Evolutionary conservation across 192 early-diverging fungal species (phyloP).

Genomic region (Podila epicladia): DNA sequence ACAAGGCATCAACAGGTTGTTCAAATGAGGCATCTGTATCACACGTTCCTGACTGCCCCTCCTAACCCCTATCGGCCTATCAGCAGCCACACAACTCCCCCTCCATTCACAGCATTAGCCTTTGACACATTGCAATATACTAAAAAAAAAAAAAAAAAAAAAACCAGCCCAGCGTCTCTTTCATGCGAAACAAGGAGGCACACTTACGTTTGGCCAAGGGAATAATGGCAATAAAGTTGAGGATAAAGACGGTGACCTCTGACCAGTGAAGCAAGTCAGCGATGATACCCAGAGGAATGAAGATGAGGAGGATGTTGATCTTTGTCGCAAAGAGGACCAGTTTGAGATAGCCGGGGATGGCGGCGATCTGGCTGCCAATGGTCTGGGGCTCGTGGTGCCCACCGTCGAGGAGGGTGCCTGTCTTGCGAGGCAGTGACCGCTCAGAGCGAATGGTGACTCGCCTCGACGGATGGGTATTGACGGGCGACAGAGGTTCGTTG

Average conservation of each 20-base stretch:
- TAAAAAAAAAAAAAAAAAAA: background rate
- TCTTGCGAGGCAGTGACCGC: constrained; percentile 19
- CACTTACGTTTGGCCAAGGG: constrained; percentile 73
- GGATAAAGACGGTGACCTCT: constrained; percentile 72
- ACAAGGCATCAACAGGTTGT: background rate
- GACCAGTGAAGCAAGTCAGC: constrained; percentile 72
- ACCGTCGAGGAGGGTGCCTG: constrained; percentile 2
- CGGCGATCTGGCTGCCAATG: background rate
- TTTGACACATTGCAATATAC: no score
- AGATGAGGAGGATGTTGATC: constrained; percentile 77
- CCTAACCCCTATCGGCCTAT: no score
- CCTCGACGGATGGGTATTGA: constrained; percentile 8
- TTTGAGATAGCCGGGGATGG: constrained; percentile 23
- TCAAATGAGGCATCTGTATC: no score
- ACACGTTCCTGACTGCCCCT: no score
- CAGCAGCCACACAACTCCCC: no score
- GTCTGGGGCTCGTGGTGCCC: background rate
- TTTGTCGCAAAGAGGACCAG: constrained; percentile 58
- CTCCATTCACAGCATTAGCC: no score
- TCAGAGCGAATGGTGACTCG: constrained; percentile 37
- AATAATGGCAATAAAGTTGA: constrained; percentile 91
- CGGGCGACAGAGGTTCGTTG: background rate
- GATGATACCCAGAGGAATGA: constrained; percentile 84
- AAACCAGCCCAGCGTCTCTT: background rate
- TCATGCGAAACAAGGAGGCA: constrained; percentile 5